Evolutionary conservation across 139 green algal species (phyloP).

Genomic region (Chlorella sp.): DNA sequence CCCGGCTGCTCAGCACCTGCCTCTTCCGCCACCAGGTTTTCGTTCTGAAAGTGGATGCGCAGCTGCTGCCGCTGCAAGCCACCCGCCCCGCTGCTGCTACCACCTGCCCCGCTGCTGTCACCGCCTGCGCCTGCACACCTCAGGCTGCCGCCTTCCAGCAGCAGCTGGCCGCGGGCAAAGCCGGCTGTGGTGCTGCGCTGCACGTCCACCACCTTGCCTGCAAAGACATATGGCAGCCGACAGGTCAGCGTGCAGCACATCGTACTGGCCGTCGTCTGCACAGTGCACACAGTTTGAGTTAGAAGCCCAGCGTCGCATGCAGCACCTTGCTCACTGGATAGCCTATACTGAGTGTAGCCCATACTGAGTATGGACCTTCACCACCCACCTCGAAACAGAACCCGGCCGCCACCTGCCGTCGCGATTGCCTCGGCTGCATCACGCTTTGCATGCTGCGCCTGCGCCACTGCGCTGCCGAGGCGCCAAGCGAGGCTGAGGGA

Average conservation of each 20-base stretch:
- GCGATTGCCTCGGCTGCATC: conserved; percentile 45
- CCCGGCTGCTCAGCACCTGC: neutral
- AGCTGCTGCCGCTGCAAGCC: neutral
- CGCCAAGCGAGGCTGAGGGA: conserved; percentile 54
- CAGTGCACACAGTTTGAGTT: too few relatives aligned
- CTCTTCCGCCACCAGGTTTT: conserved; percentile 48
- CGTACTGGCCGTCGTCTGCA: too few relatives aligned
- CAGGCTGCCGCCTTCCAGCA: conserved; percentile 6
- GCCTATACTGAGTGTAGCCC: too few relatives aligned
- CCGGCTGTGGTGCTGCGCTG: conserved; percentile 37
- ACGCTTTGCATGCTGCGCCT: conserved; percentile 23
- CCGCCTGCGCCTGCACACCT: too few relatives aligned
- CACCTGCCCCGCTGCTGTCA: too few relatives aligned
- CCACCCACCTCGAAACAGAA: conserved; percentile 41
- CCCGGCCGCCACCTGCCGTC: conserved; percentile 29
- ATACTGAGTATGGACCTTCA: too few relatives aligned
- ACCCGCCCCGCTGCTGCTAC: too few relatives aligned
- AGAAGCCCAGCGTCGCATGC: too few relatives aligned
- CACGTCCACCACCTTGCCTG: conserved; percentile 52
- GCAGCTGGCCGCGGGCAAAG: conserved; percentile 39
- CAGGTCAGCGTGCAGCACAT: too few relatives aligned
- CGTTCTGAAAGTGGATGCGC: conserved; percentile 43
- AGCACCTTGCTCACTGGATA: too few relatives aligned
- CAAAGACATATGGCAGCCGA: too few relatives aligned
- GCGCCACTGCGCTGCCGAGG: conserved; percentile 40